phyloP scores from a whole-genome alignment of 2,329 filamentous ascomycete genomes.

The Dothiorella sarmentorum region DNA sequence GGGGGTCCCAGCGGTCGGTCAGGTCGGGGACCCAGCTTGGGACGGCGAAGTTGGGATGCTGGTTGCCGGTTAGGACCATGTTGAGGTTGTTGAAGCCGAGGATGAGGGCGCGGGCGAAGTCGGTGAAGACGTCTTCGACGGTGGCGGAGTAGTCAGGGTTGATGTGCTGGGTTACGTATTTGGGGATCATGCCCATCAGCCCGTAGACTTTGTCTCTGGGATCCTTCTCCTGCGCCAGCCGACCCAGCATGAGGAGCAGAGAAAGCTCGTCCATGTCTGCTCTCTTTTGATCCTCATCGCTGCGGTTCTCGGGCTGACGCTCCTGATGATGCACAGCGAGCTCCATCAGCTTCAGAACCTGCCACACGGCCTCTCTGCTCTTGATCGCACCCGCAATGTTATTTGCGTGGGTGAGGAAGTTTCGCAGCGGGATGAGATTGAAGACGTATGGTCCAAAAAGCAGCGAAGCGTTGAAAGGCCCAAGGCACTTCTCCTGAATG shows the following conservation, averaged over 20 bases:
- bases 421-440: neutral
- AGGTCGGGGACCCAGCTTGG: neutral
- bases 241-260: neutral
- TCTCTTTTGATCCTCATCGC: neutral
- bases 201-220: neutral
- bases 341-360: neutral
- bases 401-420: neutral
- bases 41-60: neutral
- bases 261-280: neutral
- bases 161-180: neutral
- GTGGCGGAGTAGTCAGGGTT: neutral
- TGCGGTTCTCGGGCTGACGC: neutral
- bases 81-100: neutral
- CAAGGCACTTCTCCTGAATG: constrained; percentile 4
- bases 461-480: neutral
- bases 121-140: neutral
- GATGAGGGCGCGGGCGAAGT: neutral
- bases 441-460: neutral
- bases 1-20: neutral
- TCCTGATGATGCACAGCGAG: neutral
- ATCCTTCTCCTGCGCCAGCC: neutral
- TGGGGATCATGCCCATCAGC: neutral
- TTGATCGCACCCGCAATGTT: neutral
- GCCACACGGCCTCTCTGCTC: neutral
- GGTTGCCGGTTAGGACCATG: neutral